phyloP scores from a whole-genome alignment of 495 filamentous ascomycete genomes.

The Aspergillus ostianus region DNA sequence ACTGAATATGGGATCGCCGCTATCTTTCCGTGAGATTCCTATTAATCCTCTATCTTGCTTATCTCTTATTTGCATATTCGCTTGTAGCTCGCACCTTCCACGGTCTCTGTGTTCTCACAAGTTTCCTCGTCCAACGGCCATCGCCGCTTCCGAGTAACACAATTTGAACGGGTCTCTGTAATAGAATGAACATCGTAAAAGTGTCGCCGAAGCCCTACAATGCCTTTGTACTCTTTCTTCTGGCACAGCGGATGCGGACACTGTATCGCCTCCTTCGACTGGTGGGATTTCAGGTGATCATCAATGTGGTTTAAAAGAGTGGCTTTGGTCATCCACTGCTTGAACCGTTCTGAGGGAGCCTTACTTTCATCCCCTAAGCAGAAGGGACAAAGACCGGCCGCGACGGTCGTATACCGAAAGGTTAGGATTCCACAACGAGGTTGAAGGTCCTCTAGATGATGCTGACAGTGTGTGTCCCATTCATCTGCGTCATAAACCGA shows the following conservation, averaged over 20 bases:
- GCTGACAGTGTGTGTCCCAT: conserved; percentile 13
- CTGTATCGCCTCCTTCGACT: background rate
- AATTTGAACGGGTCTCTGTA: conserved; percentile 5
- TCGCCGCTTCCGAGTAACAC: conserved; percentile 2
- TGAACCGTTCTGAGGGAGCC: conserved; percentile 13
- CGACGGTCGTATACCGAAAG: conserved; percentile 19
- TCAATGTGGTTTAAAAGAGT: conserved; percentile 21
- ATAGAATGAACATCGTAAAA: conserved; percentile 7
- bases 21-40: too few relatives aligned
- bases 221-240: background rate
- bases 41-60: too few relatives aligned
- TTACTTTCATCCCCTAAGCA: conserved; percentile 16
- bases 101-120: background rate
- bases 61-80: too few relatives aligned
- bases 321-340: conserved; percentile 13
- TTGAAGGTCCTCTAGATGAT: conserved; percentile 14
- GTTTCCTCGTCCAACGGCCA: background rate
- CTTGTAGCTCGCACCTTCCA: too few relatives aligned
- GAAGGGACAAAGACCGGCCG: conserved; percentile 14
- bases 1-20: too few relatives aligned
- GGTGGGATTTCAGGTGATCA: background rate
- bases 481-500: conserved; percentile 5
- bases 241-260: conserved; percentile 4
- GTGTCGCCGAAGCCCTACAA: conserved; percentile 2
- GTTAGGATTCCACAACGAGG: conserved; percentile 19